Evolutionary conservation across 495 filamentous ascomycete genomes (phyloP).

Genomic region (Evernia prunastri): DNA sequence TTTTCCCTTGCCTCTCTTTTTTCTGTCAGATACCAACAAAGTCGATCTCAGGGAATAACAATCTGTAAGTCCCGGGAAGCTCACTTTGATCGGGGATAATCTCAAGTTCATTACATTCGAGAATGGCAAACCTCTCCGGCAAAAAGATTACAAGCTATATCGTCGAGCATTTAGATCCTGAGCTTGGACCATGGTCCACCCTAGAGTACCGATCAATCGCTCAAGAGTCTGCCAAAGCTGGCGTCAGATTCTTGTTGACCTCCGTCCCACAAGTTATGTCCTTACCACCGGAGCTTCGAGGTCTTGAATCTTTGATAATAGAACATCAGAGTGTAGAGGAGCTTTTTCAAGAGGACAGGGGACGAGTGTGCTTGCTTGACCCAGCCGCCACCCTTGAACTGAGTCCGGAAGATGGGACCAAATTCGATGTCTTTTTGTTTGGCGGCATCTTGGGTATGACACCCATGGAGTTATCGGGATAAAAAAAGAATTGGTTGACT

Average conservation of each 20-base stretch:
- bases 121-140: slow-evolving; percentile 1
- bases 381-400: slow-evolving; percentile 74
- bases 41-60: neutral
- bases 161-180: slow-evolving; percentile 88
- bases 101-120: neutral
- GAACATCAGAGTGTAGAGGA: slow-evolving; percentile 71
- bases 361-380: slow-evolving; percentile 79
- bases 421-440: slow-evolving; percentile 88
- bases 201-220: slow-evolving; percentile 87
- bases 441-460: slow-evolving; percentile 86
- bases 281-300: slow-evolving; percentile 56
- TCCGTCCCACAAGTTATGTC: slow-evolving; percentile 64
- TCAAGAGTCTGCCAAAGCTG: slow-evolving; percentile 61
- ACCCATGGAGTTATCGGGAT: slow-evolving; percentile 10
- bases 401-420: slow-evolving; percentile 70
- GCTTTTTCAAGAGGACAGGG: slow-evolving; percentile 59
- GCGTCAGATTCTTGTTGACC: slow-evolving; percentile 74
- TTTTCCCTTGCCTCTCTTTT: neutral
- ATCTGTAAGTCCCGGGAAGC: neutral
- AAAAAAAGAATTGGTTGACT: neutral
- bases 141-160: slow-evolving; percentile 59
- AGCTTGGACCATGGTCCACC: slow-evolving; percentile 88
- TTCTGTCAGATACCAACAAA: too few relatives aligned
- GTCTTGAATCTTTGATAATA: slow-evolving; percentile 54
- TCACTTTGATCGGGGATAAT: neutral